Evolutionary conservation across 2,329 filamentous ascomycete species (phyloP).

Genomic region (Aureobasidium lini): DNA sequence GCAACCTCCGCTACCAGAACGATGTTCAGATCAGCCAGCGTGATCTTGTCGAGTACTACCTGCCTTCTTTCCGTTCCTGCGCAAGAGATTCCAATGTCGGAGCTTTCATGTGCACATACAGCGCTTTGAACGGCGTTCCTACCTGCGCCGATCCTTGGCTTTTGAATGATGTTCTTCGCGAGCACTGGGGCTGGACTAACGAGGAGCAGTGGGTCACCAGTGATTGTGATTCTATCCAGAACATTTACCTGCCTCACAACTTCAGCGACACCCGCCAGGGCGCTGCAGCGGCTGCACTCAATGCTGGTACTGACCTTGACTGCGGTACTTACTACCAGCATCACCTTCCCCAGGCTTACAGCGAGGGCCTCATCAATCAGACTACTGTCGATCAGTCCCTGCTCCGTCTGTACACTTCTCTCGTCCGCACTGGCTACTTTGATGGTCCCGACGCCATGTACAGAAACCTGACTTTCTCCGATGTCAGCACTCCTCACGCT

Average conservation of each 20-base stretch:
- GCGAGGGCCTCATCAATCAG: slow-evolving; percentile 36
- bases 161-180: slow-evolving; percentile 54
- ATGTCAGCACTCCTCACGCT: slow-evolving; percentile 49
- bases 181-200: slow-evolving; percentile 57
- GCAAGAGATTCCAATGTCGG: slow-evolving; percentile 38
- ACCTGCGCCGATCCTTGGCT: slow-evolving; percentile 57
- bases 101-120: slow-evolving; percentile 51
- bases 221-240: slow-evolving; percentile 57
- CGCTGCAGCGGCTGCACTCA: slow-evolving; percentile 42
- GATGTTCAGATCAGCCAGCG: slow-evolving; percentile 52
- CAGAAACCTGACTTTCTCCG: slow-evolving; percentile 45
- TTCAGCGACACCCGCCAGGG: slow-evolving; percentile 36
- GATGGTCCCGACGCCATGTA: slow-evolving; percentile 43
- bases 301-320: slow-evolving; percentile 47
- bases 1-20: slow-evolving; percentile 39
- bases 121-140: slow-evolving; percentile 58
- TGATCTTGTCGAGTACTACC: slow-evolving; percentile 61
- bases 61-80: slow-evolving; percentile 54
- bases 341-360: slow-evolving; percentile 37
- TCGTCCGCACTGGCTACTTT: slow-evolving; percentile 53
- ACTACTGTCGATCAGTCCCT: slow-evolving; percentile 43
- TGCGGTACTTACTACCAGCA: slow-evolving; percentile 45
- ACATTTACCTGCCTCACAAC: slow-evolving; percentile 48
- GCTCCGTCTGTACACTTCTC: slow-evolving; percentile 45
- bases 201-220: slow-evolving; percentile 56